These are phyloP conservation scores for Cystobasidium tubakii DNA, from an alignment of 768 basidiomycete species.

Conservation along the genomic window DNA sequence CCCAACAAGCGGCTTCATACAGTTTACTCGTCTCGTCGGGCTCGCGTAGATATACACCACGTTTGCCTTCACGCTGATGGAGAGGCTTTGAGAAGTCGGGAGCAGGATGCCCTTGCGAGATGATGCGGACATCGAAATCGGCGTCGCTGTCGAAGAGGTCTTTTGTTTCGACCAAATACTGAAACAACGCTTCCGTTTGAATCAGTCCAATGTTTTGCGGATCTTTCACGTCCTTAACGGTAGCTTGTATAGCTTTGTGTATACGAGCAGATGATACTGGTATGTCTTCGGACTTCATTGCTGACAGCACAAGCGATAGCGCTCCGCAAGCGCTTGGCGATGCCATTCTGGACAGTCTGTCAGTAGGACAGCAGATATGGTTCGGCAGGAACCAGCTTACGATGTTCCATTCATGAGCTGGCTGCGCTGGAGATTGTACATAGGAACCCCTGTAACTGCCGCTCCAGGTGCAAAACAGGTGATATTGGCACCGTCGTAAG, in stretches of 20 bases:
- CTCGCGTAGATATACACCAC: conserved; percentile 38
- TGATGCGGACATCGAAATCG: conserved; percentile 24
- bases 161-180: conserved; percentile 24
- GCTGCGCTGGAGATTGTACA: conserved; percentile 31
- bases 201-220: conserved; percentile 27
- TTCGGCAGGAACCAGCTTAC: no score
- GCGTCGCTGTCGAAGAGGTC: conserved; percentile 24
- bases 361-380: no score
- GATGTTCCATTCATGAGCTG: conserved; percentile 36
- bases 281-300: conserved; percentile 31
- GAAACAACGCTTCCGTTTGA: conserved; percentile 28
- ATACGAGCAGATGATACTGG: conserved; percentile 24
- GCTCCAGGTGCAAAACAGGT: conserved; percentile 35
- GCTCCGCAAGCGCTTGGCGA: conserved; percentile 25
- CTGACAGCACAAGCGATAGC: conserved; percentile 31
- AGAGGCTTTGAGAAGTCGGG: conserved; percentile 15
- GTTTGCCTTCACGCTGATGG: conserved; percentile 1
- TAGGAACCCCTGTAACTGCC: conserved; percentile 33
- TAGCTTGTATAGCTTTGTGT: conserved; percentile 30
- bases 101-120: conserved; percentile 16
- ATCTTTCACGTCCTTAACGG: conserved; percentile 36
- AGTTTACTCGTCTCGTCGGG: conserved; percentile 6
- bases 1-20: conserved; percentile 26
- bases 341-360: no score
- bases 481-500: conserved; percentile 27